Conservation (phyloP, 768 basidiomycete genomes). For the Dacryopinax primogenitus region DNA sequence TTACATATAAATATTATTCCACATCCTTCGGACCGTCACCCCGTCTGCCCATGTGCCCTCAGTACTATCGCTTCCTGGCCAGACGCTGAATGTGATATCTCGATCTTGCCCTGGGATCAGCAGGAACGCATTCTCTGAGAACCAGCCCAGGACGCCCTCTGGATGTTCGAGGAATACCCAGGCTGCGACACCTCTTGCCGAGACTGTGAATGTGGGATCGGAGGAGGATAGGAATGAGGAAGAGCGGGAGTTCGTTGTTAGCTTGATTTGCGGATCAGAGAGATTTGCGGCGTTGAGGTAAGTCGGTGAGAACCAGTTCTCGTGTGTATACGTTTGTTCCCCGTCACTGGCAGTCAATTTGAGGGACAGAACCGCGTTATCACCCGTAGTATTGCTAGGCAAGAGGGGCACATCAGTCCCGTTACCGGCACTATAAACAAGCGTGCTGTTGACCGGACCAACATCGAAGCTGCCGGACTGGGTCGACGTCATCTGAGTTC, state of each 20-base stretch:
- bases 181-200: conserved; percentile 40
- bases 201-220: conserved; percentile 39
- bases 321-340: conserved; percentile 34
- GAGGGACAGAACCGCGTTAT: conserved; percentile 39
- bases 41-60: background rate
- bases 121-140: conserved; percentile 38
- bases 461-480: conserved; percentile 31
- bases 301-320: conserved; percentile 45
- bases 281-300: conserved; percentile 37
- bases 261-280: conserved; percentile 37
- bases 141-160: conserved; percentile 40
- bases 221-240: background rate
- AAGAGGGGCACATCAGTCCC: conserved; percentile 33
- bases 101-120: conserved; percentile 39
- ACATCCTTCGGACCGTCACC: background rate
- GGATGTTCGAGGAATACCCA: conserved; percentile 54
- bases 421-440: conserved; percentile 34
- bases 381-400: conserved; percentile 27
- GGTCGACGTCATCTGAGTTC: conserved; percentile 31
- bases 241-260: conserved; percentile 21
- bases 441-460: conserved; percentile 40
- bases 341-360: conserved; percentile 38
- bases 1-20: background rate
- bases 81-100: background rate
- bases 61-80: background rate